These are phyloP conservation scores for Endothia cerciana DNA, from an alignment of 2,329 filamentous ascomycete genomes.

Conservation along the genomic window DNA sequence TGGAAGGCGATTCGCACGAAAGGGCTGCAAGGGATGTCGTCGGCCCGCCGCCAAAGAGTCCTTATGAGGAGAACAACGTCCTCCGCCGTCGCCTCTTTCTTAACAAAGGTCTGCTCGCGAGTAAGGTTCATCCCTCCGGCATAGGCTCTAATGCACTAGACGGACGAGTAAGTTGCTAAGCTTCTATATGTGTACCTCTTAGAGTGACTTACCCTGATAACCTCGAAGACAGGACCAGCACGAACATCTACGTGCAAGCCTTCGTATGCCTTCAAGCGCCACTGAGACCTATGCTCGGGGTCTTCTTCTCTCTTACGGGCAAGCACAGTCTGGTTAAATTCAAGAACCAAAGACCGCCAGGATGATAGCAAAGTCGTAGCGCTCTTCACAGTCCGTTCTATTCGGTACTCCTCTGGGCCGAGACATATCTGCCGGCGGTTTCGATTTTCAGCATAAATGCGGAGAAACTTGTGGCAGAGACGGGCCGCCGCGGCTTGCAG, in stretches of 20 bases:
- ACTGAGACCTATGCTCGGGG: too few relatives aligned
- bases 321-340: too few relatives aligned
- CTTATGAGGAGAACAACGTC: slow-evolving; percentile 6
- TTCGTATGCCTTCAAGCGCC: too few relatives aligned
- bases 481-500: neutral
- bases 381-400: neutral
- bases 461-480: neutral
- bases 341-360: neutral
- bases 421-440: neutral
- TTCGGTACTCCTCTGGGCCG: neutral
- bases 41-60: slow-evolving; percentile 7
- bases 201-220: too few relatives aligned
- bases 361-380: neutral
- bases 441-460: neutral
- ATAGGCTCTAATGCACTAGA: slow-evolving; percentile 3
- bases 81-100: slow-evolving; percentile 11
- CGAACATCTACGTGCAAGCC: neutral
- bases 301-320: too few relatives aligned
- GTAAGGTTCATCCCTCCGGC: neutral
- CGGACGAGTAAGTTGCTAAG: neutral
- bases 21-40: slow-evolving; percentile 6
- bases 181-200: neutral
- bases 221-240: neutral
- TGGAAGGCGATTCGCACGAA: slow-evolving; percentile 10
- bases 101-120: slow-evolving; percentile 5